Percentiles rank a stretch among this genome's conserved stretches.
Evolutionary conservation across 306 rosid species (phyloP).

Genomic region (Phaseolus lunatus): DNA sequence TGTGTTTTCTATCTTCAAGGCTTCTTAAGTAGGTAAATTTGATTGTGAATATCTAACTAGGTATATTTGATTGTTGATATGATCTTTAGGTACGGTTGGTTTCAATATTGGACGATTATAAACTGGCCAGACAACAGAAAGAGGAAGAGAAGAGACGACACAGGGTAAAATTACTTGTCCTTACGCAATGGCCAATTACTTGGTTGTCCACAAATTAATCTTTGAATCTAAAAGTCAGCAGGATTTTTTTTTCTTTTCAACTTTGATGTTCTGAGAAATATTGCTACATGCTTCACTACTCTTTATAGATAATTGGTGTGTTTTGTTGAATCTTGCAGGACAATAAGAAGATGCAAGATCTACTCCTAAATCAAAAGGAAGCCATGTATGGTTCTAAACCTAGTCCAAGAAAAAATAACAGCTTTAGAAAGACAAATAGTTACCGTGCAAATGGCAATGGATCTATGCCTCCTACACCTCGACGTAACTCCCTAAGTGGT

Average conservation of each 20-base stretch:
- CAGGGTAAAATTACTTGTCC: slow-evolving; percentile 61
- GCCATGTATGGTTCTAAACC: slow-evolving; percentile 90
- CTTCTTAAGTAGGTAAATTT: slow-evolving; percentile 26
- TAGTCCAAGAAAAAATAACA: slow-evolving; percentile 86
- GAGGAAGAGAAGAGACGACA: slow-evolving; percentile 84
- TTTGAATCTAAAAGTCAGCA: slow-evolving; percentile 20
- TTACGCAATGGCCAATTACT: neutral
- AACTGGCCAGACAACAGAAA: slow-evolving; percentile 80
- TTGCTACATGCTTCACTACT: slow-evolving; percentile 13
- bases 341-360: slow-evolving; percentile 95
- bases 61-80: too few relatives aligned
- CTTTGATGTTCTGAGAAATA: slow-evolving; percentile 19
- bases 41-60: neutral
- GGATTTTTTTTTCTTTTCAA: neutral
- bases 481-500: slow-evolving; percentile 79
- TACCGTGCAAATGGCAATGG: slow-evolving; percentile 80
- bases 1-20: slow-evolving; percentile 8
- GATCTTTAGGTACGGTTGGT: slow-evolving; percentile 77
- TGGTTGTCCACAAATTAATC: slow-evolving; percentile 25
- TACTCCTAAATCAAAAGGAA: slow-evolving; percentile 92
- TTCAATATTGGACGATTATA: slow-evolving; percentile 85
- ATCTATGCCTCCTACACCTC: slow-evolving; percentile 88
- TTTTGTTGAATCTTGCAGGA: slow-evolving; percentile 60
- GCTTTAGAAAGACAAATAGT: slow-evolving; percentile 84
- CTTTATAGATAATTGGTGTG: neutral